phyloP scores from a whole-genome alignment of 768 basidiomycete genomes.

The Lanmaoa rubissima region DNA sequence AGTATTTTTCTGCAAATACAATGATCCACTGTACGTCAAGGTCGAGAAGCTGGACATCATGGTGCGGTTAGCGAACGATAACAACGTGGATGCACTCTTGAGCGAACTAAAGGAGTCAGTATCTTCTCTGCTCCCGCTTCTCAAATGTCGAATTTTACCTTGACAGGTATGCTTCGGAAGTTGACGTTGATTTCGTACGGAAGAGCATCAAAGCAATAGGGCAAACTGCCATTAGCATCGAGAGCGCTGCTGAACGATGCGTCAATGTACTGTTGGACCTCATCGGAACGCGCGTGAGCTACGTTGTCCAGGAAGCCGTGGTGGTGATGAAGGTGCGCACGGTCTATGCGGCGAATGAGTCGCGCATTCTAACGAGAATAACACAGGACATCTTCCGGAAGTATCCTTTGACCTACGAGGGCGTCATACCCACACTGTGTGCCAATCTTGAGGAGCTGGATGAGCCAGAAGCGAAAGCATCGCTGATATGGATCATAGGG shows the following conservation, averaged over 20 bases:
- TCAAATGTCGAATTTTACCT: not conserved
- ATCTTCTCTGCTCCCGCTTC: not conserved
- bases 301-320: conserved; percentile 97
- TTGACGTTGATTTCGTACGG: conserved; percentile 97
- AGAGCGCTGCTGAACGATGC: conserved; percentile 88
- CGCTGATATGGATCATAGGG: conserved; percentile 98
- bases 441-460: conserved; percentile 95
- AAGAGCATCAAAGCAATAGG: conserved; percentile 95
- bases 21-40: conserved; percentile 98
- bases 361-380: not conserved
- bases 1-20: conserved; percentile 99
- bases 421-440: conserved; percentile 92
- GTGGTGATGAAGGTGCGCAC: conserved; percentile 92
- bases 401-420: conserved; percentile 95
- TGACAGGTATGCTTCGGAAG: conserved; percentile 88
- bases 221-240: conserved; percentile 94
- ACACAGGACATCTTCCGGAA: conserved; percentile 94
- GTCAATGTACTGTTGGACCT: conserved; percentile 92
- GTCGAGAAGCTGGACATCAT: conserved; percentile 98
- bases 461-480: conserved; percentile 97
- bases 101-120: conserved; percentile 95
- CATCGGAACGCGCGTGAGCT: conserved; percentile 90
- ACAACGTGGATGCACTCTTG: conserved; percentile 90
- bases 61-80: conserved; percentile 87
- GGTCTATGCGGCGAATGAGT: not conserved